Base-by-base conservation (phyloP, 1,284 basidiomycete species). In the Anthracocystis walkeri region DNA sequence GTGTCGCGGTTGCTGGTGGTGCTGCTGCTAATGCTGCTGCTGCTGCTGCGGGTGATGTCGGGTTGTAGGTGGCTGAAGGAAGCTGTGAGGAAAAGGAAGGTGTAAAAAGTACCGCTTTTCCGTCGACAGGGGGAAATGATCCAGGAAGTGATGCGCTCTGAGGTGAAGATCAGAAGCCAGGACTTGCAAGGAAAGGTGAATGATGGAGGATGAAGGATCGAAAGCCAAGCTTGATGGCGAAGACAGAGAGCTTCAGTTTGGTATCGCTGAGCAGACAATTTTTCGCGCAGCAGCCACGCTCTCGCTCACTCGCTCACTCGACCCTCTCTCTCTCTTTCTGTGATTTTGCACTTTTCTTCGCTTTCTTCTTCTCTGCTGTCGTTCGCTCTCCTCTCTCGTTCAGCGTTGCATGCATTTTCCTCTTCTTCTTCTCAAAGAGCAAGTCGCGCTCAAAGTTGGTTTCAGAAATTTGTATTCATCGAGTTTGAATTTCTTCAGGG, bases 41-140 rank as follows among this genome's bases (percentile, higher is more conserved):
- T 33, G 48, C 49, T 23, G 53, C 16, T 25, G 35, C 35, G 35
- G 7, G 16, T n/a, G 46, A 7, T 16, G 38, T 20, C 18, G 41
- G 29, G 7, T 29, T 11, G 55, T 25, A 27, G 53, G n/a, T 45
- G 27, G 48, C 12, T 33, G 11, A 45, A 44, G 58, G 57, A 53
- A 58, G 45, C 60, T 59, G 67, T 50, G 68, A 65, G 63, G 63
- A 71, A 71, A 71, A 71, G 68, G 68, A 71, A 71, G 68, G 68
- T 65, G 60, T 62, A 52, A 35, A 63, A 27, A 35, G 38, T 55
- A 71, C 68, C 68, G 68, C 68, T 71, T 71, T 71, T 71, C 68
- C 68, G 58, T 62, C 61, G 31, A 69, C 56, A 38, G 59, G 20
- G 41, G 38, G 20, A 18, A 48, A 21, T 12, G 31, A 55, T 71